Evolutionary conservation across 2,329 filamentous ascomycete species (phyloP).

Genomic region (Pseudogymnoascus sp.): DNA sequence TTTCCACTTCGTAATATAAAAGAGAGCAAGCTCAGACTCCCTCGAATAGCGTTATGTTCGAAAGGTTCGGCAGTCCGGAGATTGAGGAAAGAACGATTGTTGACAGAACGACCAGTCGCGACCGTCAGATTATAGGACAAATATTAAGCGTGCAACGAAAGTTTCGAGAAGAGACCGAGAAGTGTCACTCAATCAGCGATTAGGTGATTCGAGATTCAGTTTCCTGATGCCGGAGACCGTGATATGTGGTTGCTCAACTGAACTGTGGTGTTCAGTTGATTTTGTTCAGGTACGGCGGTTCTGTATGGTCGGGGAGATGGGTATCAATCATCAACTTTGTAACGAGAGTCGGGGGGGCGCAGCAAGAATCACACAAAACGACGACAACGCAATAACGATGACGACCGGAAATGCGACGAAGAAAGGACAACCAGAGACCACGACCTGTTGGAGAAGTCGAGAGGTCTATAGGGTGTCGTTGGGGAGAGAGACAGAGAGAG

Average conservation of each 20-base stretch:
- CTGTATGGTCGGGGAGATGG: no score
- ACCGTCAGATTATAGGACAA: constrained; percentile 1
- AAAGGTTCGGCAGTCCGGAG: not conserved
- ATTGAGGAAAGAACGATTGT: constrained; percentile 8
- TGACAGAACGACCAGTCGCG: constrained; percentile 5
- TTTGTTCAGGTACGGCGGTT: not conserved
- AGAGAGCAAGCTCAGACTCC: not conserved
- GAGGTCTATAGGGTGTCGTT: not conserved
- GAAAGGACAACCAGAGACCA: constrained; percentile 12
- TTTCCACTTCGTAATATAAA: constrained; percentile 2
- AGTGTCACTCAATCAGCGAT: not conserved
- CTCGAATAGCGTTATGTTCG: not conserved
- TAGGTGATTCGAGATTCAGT: not conserved
- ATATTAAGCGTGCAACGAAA: not conserved
- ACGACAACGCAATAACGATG: constrained; percentile 12
- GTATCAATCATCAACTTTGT: not conserved
- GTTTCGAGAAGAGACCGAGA: not conserved
- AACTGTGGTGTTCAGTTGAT: not conserved
- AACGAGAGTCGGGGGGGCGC: not conserved
- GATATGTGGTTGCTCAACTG: not conserved
- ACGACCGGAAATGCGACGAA: constrained; percentile 15
- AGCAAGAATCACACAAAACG: constrained; percentile 8
- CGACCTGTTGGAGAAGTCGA: constrained; percentile 8
- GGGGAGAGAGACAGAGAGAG: not conserved
- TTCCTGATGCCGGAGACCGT: not conserved